Evolutionary conservation across 345 rosid genomes (phyloP).

Genomic region (Lumnitzera littorea): DNA sequence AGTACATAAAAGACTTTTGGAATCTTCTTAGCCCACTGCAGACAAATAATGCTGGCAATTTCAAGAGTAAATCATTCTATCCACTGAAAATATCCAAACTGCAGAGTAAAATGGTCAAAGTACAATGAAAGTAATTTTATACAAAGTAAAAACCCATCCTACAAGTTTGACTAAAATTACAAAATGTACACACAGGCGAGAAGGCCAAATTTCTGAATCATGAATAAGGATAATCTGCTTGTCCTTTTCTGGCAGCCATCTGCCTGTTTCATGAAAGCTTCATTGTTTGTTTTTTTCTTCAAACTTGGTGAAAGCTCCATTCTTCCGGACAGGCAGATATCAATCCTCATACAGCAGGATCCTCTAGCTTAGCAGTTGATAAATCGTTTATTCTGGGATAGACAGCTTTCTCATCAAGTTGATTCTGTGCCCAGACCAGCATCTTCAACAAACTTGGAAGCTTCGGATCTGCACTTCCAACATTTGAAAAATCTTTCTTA

Average conservation of each 20-base stretch:
- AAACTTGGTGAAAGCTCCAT: not conserved
- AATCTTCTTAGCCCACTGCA: too few species aligned
- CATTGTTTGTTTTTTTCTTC: conserved; percentile 3
- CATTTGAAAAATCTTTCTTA: not conserved
- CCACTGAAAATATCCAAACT: too few species aligned
- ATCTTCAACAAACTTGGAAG: conserved; percentile 89
- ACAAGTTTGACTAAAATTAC: too few species aligned
- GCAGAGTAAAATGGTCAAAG: too few species aligned
- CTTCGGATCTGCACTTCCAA: conserved; percentile 65
- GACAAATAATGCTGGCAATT: too few species aligned
- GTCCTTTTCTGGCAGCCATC: not conserved
- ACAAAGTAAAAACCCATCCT: too few species aligned
- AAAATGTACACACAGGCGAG: too few species aligned
- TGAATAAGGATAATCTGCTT: too few species aligned
- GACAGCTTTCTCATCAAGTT: conserved; percentile 84
- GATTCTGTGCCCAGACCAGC: conserved; percentile 86
- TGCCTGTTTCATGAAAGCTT: not conserved
- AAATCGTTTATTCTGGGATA: conserved; percentile 85
- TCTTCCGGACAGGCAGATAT: not conserved
- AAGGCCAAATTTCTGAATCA: too few species aligned
- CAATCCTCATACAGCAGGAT: conserved; percentile 44
- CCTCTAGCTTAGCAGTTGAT: conserved; percentile 66
- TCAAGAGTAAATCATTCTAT: too few species aligned
- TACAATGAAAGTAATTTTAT: too few species aligned
- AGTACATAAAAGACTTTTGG: too few species aligned